Conservation (phyloP, 345 rosid species). For the Ceriops decandra region DNA sequence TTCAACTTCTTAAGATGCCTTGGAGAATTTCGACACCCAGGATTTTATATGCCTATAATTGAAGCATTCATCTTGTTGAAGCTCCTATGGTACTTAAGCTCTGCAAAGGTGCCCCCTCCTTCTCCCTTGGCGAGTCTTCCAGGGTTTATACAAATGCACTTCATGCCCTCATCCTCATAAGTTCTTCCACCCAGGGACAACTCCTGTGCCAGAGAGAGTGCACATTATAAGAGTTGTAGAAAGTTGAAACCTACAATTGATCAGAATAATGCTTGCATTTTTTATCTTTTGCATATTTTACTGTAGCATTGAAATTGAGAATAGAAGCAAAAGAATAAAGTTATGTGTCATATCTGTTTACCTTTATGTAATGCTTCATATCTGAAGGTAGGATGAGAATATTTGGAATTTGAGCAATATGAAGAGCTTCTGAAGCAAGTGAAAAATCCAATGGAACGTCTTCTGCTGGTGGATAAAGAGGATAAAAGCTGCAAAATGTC, state of each 20-base stretch:
- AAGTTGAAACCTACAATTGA: background rate
- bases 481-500: slow-evolving; percentile 60
- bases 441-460: slow-evolving; percentile 72
- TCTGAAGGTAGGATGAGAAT: slow-evolving; percentile 81
- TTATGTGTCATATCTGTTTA: slow-evolving; percentile 13
- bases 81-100: slow-evolving; percentile 54
- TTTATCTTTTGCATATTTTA: background rate
- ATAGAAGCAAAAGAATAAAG: background rate
- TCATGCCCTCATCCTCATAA: slow-evolving; percentile 52
- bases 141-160: slow-evolving; percentile 79
- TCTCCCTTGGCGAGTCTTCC: slow-evolving; percentile 86
- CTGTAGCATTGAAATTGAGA: background rate
- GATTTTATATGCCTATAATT: slow-evolving; percentile 51
- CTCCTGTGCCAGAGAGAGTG: slow-evolving; percentile 36
- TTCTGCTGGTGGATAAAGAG: slow-evolving; percentile 82
- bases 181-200: slow-evolving; percentile 48
- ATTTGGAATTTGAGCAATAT: slow-evolving; percentile 53
- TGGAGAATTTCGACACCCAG: background rate
- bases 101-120: slow-evolving; percentile 81
- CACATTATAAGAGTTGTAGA: background rate
- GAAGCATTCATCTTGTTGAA: slow-evolving; percentile 63
- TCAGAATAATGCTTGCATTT: background rate
- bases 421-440: slow-evolving; percentile 64
- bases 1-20: background rate
- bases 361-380: slow-evolving; percentile 79